Percentiles rank a stretch among this genome's conserved stretches.
These are phyloP conservation scores for Theileria luwenshuni DNA, from an alignment of 169 alveolate genomes.

Conservation along the genomic window DNA sequence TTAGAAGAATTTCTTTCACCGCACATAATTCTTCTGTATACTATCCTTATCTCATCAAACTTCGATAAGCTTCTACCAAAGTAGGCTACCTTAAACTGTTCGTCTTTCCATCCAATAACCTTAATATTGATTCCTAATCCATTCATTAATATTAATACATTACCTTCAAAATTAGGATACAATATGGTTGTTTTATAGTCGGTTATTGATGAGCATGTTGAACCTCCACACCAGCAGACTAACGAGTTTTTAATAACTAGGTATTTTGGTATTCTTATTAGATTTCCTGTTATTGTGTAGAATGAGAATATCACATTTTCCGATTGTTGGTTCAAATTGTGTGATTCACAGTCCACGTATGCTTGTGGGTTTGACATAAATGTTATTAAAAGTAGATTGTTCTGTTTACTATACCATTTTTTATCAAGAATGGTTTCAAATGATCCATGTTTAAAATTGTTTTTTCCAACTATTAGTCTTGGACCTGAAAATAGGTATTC, in stretches of 20 bases:
- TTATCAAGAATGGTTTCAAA: neutral
- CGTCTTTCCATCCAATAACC: conserved; percentile 1
- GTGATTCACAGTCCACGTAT: neutral
- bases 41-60: conserved; percentile 35
- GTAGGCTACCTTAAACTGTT: conserved; percentile 7
- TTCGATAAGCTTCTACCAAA: conserved; percentile 9
- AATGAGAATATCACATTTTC: conserved; percentile 10
- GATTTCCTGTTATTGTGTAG: neutral
- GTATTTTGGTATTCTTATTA: neutral
- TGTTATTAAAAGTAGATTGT: conserved; percentile 21
- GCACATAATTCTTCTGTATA: conserved; percentile 9
- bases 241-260: conserved; percentile 13
- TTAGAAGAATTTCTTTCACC: conserved; percentile 23
- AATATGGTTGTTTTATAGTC: conserved; percentile 37
- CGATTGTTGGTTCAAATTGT: conserved; percentile 11
- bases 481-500: conserved; percentile 31
- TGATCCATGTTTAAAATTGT: neutral
- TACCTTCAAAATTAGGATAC: conserved; percentile 23
- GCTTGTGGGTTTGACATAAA: neutral
- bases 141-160: conserved; percentile 2
- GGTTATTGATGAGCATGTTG: conserved; percentile 16
- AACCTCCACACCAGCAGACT: conserved; percentile 55
- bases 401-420: conserved; percentile 4
- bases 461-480: conserved; percentile 1
- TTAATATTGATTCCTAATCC: conserved; percentile 18